Conservation (phyloP, 2,329 filamentous ascomycete species). For the Coleophoma crateriformis region DNA sequence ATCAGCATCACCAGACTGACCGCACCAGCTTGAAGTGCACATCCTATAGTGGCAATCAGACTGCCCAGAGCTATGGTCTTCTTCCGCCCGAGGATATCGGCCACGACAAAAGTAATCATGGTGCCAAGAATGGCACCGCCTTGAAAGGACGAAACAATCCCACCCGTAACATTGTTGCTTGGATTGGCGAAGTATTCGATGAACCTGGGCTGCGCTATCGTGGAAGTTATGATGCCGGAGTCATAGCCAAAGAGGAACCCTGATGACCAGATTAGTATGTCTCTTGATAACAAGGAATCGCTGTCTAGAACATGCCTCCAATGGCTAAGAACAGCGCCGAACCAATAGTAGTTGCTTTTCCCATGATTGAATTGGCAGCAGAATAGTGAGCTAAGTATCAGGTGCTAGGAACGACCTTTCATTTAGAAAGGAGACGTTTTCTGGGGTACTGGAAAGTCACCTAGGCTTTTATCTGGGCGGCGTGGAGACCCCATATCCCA, state of each 20-base stretch:
- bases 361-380: not conserved
- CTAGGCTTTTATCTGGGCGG: no score
- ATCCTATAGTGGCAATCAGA: slow-evolving; percentile 21
- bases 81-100: slow-evolving; percentile 24
- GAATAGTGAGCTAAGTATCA: no score
- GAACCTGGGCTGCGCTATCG: slow-evolving; percentile 24
- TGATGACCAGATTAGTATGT: not conserved
- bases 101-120: slow-evolving; percentile 18
- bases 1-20: slow-evolving; percentile 35
- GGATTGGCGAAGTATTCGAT: slow-evolving; percentile 8
- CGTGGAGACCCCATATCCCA: no score
- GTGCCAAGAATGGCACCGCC: slow-evolving; percentile 6
- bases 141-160: slow-evolving; percentile 31
- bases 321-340: slow-evolving; percentile 17
- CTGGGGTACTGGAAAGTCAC: no score
- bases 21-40: slow-evolving; percentile 24
- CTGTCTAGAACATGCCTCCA: not conserved
- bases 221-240: slow-evolving; percentile 25
- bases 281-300: not conserved
- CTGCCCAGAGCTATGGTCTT: slow-evolving; percentile 22
- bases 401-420: no score
- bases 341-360: not conserved
- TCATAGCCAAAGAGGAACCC: slow-evolving; percentile 28
- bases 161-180: slow-evolving; percentile 18
- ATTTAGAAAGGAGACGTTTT: no score